Evolutionary conservation across 2,329 filamentous ascomycete genomes (phyloP).

Genomic region (Pestalotiopsis sp.): DNA sequence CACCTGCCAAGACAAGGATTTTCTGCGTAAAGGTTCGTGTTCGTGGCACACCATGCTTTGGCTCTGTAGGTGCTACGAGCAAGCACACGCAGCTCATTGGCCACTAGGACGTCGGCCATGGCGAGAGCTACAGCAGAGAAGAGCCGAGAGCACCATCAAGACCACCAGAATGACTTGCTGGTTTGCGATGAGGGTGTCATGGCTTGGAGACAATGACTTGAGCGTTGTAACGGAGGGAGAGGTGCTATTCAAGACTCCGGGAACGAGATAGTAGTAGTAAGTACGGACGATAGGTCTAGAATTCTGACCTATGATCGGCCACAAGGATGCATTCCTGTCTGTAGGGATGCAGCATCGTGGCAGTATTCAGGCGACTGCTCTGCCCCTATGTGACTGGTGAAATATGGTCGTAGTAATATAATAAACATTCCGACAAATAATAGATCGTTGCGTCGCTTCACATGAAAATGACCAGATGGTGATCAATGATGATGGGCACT

Average conservation of each 20-base stretch:
- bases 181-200: neutral
- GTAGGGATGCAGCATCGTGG: neutral
- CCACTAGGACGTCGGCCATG: neutral
- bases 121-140: neutral
- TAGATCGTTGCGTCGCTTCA: neutral
- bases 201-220: neutral
- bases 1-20: neutral
- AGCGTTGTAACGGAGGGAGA: neutral
- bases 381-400: neutral
- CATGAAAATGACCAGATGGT: neutral
- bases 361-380: neutral
- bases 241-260: too few relatives aligned
- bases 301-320: neutral
- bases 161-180: neutral
- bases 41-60: neutral
- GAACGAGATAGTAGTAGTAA: too few relatives aligned
- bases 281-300: neutral
- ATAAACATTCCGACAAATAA: neutral
- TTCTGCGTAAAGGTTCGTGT: slow-evolving; percentile 3
- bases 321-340: neutral
- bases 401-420: neutral
- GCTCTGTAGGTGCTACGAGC: neutral
- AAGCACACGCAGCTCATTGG: neutral
- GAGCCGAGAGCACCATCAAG: neutral
- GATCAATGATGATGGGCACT: neutral